Evolutionary conservation across 1,284 basidiomycete species (phyloP).

Genomic region (Rhodotorula sp.): DNA sequence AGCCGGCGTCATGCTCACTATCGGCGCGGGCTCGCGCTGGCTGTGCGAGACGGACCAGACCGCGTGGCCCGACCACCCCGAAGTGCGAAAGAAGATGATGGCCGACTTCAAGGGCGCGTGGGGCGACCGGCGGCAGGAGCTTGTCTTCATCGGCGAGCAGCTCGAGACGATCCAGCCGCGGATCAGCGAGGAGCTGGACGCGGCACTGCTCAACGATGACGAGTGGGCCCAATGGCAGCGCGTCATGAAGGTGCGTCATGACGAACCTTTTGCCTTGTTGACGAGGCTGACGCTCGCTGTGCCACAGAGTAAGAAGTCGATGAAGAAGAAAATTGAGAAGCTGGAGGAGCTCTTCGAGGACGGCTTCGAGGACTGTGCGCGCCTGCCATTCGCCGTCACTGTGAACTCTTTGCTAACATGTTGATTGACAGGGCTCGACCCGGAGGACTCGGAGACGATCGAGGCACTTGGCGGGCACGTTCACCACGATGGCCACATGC

Average conservation of each 20-base stretch:
- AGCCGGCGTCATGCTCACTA: constrained; percentile 54
- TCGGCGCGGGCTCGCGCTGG: constrained; percentile 54
- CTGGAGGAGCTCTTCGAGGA: constrained; percentile 51
- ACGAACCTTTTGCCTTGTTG: background rate
- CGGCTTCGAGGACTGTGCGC: constrained; percentile 32
- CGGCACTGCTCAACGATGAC: constrained; percentile 50
- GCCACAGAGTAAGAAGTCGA: constrained; percentile 7
- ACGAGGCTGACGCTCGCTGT: background rate
- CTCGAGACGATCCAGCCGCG: constrained; percentile 47
- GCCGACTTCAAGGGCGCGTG: constrained; percentile 54
- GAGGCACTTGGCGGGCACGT: background rate
- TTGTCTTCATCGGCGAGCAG: constrained; percentile 53
- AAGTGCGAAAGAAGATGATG: constrained; percentile 52
- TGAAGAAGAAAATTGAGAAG: constrained; percentile 46
- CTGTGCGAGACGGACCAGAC: constrained; percentile 50
- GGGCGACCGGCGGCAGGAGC: constrained; percentile 56
- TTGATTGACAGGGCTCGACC: constrained; percentile 6
- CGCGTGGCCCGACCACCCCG: constrained; percentile 52
- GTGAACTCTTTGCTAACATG: background rate
- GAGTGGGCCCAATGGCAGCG: constrained; percentile 53
- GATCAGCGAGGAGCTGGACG: constrained; percentile 51
- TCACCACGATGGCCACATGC: background rate
- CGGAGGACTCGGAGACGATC: constrained; percentile 1
- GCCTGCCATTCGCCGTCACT: background rate
- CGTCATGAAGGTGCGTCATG: constrained; percentile 48